Evolutionary conservation across 2,329 filamentous ascomycete genomes (phyloP).

Genomic region (Claviceps fusiformis): DNA sequence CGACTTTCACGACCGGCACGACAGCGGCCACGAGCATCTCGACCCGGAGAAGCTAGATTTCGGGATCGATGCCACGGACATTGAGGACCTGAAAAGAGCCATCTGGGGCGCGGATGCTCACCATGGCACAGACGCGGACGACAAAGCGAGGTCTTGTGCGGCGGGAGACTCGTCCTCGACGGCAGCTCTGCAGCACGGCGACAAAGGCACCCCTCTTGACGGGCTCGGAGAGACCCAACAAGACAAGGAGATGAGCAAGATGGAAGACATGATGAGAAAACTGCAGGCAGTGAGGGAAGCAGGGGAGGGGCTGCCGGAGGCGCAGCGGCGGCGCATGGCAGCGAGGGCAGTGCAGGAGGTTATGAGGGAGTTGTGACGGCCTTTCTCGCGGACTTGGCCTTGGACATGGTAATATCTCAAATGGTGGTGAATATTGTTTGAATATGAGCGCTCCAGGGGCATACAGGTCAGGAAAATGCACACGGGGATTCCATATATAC

Average conservation of each 20-base stretch:
- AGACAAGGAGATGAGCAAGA: constrained; percentile 40
- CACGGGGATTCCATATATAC: no score
- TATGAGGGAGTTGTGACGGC: constrained; percentile 40
- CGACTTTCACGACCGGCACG: constrained; percentile 18
- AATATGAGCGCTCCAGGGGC: no score
- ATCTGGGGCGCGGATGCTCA: constrained; percentile 31
- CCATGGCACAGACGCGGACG: constrained; percentile 1
- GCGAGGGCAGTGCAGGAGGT: constrained; percentile 49
- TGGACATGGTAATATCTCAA: no score
- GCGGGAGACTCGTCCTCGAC: not conserved
- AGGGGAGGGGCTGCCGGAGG: constrained; percentile 44
- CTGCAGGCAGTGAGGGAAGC: constrained; percentile 48
- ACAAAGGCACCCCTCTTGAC: not conserved
- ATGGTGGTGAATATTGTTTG: no score
- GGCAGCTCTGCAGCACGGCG: not conserved
- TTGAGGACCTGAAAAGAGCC: constrained; percentile 35
- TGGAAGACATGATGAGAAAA: constrained; percentile 51
- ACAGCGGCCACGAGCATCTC: constrained; percentile 18
- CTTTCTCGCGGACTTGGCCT: no score
- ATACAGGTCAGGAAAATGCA: no score
- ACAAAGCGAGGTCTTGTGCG: constrained; percentile 8
- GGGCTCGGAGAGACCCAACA: constrained; percentile 13
- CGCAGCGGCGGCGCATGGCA: constrained; percentile 46
- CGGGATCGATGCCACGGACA: constrained; percentile 37
- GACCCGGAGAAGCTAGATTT: constrained; percentile 38